Percentiles rank a stretch among this genome's conserved stretches.
phyloP scores from a whole-genome alignment of 2,329 filamentous ascomycete species.

The Fusarium compactum region DNA sequence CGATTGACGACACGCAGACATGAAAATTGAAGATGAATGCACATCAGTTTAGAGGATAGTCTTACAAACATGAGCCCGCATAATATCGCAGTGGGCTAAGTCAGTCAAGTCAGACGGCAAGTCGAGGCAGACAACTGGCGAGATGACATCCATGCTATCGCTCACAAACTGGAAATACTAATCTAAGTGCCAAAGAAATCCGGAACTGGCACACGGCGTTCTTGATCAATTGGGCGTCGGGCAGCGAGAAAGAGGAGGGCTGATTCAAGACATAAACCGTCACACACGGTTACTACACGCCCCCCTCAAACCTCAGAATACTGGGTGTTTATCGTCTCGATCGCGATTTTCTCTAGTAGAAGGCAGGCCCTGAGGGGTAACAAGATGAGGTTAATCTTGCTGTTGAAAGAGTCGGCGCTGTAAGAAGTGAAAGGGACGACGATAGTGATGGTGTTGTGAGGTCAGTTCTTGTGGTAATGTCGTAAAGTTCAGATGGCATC shows the following conservation, averaged over 20 bases:
- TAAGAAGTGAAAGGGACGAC: conserved; percentile 1
- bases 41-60: conserved; percentile 3
- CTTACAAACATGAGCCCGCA: conserved; percentile 5
- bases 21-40: conserved; percentile 21
- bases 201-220: conserved; percentile 27
- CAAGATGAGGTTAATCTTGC: conserved; percentile 17
- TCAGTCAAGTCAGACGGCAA: conserved; percentile 18
- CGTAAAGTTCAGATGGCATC: conserved; percentile 34
- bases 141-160: conserved; percentile 6
- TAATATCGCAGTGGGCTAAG: conserved; percentile 11
- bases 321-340: conserved; percentile 22
- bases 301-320: conserved; percentile 25
- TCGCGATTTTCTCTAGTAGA: conserved; percentile 25
- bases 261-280: conserved; percentile 45
- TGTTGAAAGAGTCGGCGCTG: not conserved
- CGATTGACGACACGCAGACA: conserved; percentile 47
- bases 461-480: conserved; percentile 29
- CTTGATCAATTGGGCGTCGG: conserved; percentile 42
- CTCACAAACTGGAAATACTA: conserved; percentile 2
- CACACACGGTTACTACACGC: conserved; percentile 40
- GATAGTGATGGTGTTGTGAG: conserved; percentile 20
- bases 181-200: conserved; percentile 9
- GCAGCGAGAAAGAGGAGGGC: conserved; percentile 42
- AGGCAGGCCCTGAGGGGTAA: conserved; percentile 16
- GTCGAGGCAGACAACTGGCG: conserved; percentile 14